Evolutionary conservation across 805 yeast genomes (phyloP).

Genomic region (Yarrowia divulgata): DNA sequence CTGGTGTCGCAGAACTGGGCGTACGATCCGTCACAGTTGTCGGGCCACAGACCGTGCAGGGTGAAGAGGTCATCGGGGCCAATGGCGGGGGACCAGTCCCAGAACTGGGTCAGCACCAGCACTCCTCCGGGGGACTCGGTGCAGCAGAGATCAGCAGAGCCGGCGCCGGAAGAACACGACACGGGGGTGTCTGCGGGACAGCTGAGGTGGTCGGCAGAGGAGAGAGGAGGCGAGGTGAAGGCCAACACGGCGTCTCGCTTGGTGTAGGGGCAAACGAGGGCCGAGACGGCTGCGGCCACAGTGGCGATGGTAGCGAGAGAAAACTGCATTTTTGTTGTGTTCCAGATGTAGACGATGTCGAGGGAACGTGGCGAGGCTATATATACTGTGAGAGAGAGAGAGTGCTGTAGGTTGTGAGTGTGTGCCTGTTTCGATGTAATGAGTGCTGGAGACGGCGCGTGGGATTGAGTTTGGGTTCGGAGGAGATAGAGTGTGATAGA

Average conservation of each 20-base stretch:
- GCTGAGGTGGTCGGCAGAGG: conserved; percentile 44
- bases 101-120: conserved; percentile 84
- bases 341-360: neutral
- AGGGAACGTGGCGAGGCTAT: conserved; percentile 2
- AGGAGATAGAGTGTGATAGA: conserved; percentile 33
- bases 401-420: neutral
- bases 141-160: conserved; percentile 68
- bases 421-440: neutral
- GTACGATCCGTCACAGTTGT: conserved; percentile 82
- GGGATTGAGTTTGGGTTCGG: conserved; percentile 34
- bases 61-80: conserved; percentile 79
- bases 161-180: conserved; percentile 47
- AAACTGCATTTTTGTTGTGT: conserved; percentile 15
- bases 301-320: conserved; percentile 25
- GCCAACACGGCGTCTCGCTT: conserved; percentile 15
- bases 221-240: conserved; percentile 22
- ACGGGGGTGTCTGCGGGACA: conserved; percentile 51
- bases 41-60: conserved; percentile 89
- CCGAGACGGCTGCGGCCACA: conserved; percentile 21
- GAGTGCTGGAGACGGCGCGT: neutral
- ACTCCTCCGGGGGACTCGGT: conserved; percentile 88
- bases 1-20: conserved; percentile 76
- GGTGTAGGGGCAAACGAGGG: conserved; percentile 23
- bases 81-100: conserved; percentile 82
- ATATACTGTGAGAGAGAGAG: neutral